These are phyloP conservation scores for Suhomyces atakaporum DNA, from an alignment of 1,139 yeast genomes.

Conservation along the genomic window DNA sequence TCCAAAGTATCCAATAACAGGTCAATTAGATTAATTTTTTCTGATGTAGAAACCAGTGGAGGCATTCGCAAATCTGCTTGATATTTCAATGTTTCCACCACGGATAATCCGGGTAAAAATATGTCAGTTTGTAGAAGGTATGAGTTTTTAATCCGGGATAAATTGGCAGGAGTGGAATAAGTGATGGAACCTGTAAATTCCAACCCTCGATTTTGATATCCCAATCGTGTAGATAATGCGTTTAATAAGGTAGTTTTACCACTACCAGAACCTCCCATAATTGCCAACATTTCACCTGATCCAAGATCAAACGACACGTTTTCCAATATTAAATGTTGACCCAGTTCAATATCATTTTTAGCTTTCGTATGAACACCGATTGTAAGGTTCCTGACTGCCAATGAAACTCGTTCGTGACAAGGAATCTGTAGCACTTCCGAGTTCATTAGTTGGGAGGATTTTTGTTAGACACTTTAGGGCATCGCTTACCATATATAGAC, in stretches of 20 bases:
- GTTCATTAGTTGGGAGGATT: neutral
- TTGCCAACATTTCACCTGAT: constrained; percentile 24
- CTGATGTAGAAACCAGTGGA: constrained; percentile 13
- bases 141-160: constrained; percentile 20
- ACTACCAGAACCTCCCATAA: constrained; percentile 30
- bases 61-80: constrained; percentile 27
- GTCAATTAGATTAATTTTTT: constrained; percentile 17
- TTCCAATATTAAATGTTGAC: constrained; percentile 17
- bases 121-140: constrained; percentile 25
- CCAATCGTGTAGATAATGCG: constrained; percentile 24
- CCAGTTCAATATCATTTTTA: constrained; percentile 11
- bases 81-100: constrained; percentile 23
- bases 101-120: constrained; percentile 26
- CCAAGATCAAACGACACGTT: constrained; percentile 23
- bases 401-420: constrained; percentile 17
- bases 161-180: constrained; percentile 20
- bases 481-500: neutral
- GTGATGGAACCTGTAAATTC: constrained; percentile 49
- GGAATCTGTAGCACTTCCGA: constrained; percentile 12
- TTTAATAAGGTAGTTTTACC: constrained; percentile 29
- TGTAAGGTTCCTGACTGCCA: constrained; percentile 18
- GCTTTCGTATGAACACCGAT: constrained; percentile 7
- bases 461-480: neutral
- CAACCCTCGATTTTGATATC: constrained; percentile 17
- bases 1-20: constrained; percentile 22